Evolutionary conservation across 768 basidiomycete genomes (phyloP), one percentile per base, ranked within the genome.

Genomic region (Cyclocybe aegerita): DNA sequence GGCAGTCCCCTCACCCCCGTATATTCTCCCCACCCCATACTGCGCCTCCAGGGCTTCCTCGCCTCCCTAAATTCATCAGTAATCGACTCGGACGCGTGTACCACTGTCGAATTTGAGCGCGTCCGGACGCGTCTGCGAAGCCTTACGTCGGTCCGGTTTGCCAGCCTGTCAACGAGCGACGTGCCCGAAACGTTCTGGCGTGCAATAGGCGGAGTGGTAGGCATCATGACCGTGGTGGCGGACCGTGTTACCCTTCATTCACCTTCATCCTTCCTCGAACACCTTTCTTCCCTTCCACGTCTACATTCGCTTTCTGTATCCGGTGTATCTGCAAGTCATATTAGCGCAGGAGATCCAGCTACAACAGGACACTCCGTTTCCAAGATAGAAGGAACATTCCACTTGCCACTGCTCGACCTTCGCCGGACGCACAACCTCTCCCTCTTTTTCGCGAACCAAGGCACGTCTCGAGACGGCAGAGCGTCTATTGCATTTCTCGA

Each of bases 231-330:
- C 32, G 43, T 70, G n/a, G 65, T 65, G 31, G 54, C 62, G 4
- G 57, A 65, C 39, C 57, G 60, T 30, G 56, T 65, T 48, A 52
- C 57, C 2, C 61, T 65, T 41, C 50, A 61, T 23, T 52, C 56
- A 14, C 56, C 64, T 7, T 48, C 53, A 11, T 40, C 51, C 6
- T 63, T 70, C 50, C 64, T 70, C 46, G 52, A 47, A 14, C 65
- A 65, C 46, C 50, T 67, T 38, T 61, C 63, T 9, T 60, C 63
- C n/a, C 54, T 68, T 8, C 65, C 64, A 1, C 47, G 55, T 10
- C 59, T 69, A 2, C 56, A 64, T 43, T 56, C 49, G 5, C 50
- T 70, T 9, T 62, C 66, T 6, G 62, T 69, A 31, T 63, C 63
- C 30, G 53, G 40, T 32, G 50, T 35, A 56, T 60, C 38, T 16